phyloP scores from a whole-genome alignment of 352 stramenopile genomes.

The Phytophthora litchii region DNA sequence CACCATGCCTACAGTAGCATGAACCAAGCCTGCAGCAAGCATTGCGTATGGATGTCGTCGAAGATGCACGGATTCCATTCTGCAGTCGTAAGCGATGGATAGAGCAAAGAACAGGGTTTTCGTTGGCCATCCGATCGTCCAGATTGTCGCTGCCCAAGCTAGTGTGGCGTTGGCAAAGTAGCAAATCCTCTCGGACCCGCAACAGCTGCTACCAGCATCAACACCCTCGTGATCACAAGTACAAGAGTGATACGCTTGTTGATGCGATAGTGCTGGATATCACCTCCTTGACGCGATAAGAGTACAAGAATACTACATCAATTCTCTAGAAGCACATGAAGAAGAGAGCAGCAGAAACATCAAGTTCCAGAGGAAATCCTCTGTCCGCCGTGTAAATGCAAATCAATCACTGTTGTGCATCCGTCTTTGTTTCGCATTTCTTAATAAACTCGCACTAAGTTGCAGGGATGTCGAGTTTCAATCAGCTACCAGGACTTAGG shows the following conservation, averaged over 20 bases:
- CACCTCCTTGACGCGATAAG: not conserved
- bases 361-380: too few relatives aligned
- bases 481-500: not conserved
- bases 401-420: too few relatives aligned
- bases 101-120: not conserved
- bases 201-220: not conserved
- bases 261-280: not conserved
- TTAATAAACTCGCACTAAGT: too few relatives aligned
- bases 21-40: not conserved
- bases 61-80: not conserved
- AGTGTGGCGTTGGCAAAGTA: not conserved
- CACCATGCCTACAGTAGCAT: not conserved
- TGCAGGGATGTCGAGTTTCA: too few relatives aligned
- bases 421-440: too few relatives aligned
- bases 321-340: not conserved
- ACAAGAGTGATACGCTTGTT: slow-evolving; percentile 3
- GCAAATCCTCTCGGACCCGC: not conserved
- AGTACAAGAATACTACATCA: not conserved
- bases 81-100: not conserved
- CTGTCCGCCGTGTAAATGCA: too few relatives aligned
- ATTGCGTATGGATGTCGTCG: not conserved
- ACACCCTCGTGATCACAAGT: slow-evolving; percentile 5
- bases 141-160: not conserved
- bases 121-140: not conserved
- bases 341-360: too few relatives aligned